Conservation (phyloP, 768 basidiomycete genomes). For the Hericium rajendrae region DNA sequence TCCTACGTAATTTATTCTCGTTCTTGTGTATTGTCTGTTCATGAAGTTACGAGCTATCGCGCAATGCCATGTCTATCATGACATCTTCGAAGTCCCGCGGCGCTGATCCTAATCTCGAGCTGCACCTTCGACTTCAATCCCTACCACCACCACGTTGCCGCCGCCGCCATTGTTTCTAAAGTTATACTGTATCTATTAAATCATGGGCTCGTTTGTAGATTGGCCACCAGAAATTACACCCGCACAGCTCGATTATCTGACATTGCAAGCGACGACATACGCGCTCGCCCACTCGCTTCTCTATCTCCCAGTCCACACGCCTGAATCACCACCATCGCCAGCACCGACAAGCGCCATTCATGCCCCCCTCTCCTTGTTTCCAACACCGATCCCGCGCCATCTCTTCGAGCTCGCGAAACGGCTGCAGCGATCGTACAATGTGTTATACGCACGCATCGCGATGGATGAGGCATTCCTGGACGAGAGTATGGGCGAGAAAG, state of each 20-base stretch:
- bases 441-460: constrained; percentile 77
- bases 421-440: constrained; percentile 75
- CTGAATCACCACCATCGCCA: constrained; percentile 30
- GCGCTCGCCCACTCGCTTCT: constrained; percentile 78
- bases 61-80: too few relatives aligned
- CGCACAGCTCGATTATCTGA: constrained; percentile 48
- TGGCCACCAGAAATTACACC: constrained; percentile 73
- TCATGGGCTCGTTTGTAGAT: constrained; percentile 2
- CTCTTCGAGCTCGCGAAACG: constrained; percentile 56
- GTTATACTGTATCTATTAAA: background rate
- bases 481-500: constrained; percentile 67
- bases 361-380: constrained; percentile 83
- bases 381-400: constrained; percentile 71
- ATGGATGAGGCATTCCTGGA: constrained; percentile 76
- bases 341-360: constrained; percentile 71
- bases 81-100: too few relatives aligned
- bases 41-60: too few relatives aligned
- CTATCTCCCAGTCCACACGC: constrained; percentile 54
- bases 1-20: too few relatives aligned
- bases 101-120: too few relatives aligned
- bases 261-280: constrained; percentile 64
- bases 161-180: too few relatives aligned
- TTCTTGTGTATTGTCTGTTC: too few relatives aligned
- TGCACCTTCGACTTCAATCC: too few relatives aligned
- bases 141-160: too few relatives aligned